Evolutionary conservation across 1,139 yeast genomes (phyloP).

Genomic region (Blastobotrys serpentis): DNA sequence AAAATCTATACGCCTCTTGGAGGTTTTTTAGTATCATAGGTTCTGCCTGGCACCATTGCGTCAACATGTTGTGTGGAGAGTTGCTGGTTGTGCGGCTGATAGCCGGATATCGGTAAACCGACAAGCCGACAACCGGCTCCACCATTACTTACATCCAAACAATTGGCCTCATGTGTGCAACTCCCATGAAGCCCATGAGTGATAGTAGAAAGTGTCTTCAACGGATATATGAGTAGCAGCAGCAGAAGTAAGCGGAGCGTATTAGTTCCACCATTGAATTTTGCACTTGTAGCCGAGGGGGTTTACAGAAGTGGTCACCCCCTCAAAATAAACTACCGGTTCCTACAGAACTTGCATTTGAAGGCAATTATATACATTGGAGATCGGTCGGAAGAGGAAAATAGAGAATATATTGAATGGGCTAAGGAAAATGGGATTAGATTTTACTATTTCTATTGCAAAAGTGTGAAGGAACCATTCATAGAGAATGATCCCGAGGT

Average conservation of each 20-base stretch:
- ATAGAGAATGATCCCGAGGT: constrained; percentile 56
- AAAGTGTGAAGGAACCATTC: constrained; percentile 74
- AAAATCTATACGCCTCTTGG: too few relatives aligned
- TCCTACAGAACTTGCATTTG: constrained; percentile 64
- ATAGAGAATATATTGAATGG: constrained; percentile 63
- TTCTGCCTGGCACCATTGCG: too few relatives aligned
- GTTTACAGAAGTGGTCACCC: constrained; percentile 94
- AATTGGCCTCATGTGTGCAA: too few relatives aligned
- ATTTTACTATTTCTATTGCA: constrained; percentile 63
- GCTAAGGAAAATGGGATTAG: constrained; percentile 54
- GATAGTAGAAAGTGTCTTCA: too few relatives aligned
- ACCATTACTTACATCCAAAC: too few relatives aligned
- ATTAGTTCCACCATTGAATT: constrained; percentile 84
- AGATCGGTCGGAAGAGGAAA: constrained; percentile 56
- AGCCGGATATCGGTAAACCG: too few relatives aligned
- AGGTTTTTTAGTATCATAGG: too few relatives aligned
- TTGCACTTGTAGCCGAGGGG: constrained; percentile 81
- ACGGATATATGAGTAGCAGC: neutral
- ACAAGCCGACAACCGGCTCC: too few relatives aligned
- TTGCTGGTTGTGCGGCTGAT: too few relatives aligned
- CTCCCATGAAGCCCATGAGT: too few relatives aligned
- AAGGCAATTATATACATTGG: constrained; percentile 78
- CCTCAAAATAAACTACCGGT: constrained; percentile 77
- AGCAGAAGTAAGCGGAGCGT: constrained; percentile 13
- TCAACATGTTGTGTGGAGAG: too few relatives aligned